Base-by-base conservation (phyloP, 768 basidiomycete genomes). In the Trametes cubensis region DNA sequence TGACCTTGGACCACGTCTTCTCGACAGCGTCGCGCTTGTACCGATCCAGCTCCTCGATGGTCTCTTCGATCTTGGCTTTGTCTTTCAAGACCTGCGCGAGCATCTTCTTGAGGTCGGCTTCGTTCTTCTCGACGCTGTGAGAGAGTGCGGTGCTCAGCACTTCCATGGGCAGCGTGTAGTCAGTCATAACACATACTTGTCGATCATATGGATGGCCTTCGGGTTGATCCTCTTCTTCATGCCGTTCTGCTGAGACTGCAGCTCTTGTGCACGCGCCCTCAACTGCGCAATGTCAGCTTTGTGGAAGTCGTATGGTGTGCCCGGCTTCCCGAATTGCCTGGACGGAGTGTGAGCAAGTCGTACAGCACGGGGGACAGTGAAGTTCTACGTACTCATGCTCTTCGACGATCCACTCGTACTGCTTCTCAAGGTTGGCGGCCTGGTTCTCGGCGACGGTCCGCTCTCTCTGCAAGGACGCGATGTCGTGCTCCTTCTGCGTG, bases 1-100 rank as follows among this genome's bases (percentile, higher is more conserved):
- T 90, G 68, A 99, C 97, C 72, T 96, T 96, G 69, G 90, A 86
- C 96, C 97, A 99, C 0, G 95, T 98, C 77, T 90, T 95, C 73
- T 87, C 85, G 54, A 98, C 79, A 0, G 97, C 93, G 66, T 96
- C 95, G 28, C 91, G 85, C 78, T 99, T 99, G 75, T 96, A 94
- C 50, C 86, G 83, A 73, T 98, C 96, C 11, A 98, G 85, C 71
- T 97, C 92, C 30, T 85, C 87, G 62, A 99, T 95, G 0, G 95
- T 98, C 59, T 87, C 85, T 68, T 97, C 94, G 53, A 99, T 98
- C 79, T 96, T 98, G 67, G 86, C 79, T 74, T 96, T 96, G 75
- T 99, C 97, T 69, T 90, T 89, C 70, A 93, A 75, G 0, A 98
- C 95, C 4, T 89, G 92, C 2, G 81, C 72, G 73, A 98, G 81